Conservation (phyloP, 768 basidiomycete genomes). For the Kwoniella shandongensis region DNA sequence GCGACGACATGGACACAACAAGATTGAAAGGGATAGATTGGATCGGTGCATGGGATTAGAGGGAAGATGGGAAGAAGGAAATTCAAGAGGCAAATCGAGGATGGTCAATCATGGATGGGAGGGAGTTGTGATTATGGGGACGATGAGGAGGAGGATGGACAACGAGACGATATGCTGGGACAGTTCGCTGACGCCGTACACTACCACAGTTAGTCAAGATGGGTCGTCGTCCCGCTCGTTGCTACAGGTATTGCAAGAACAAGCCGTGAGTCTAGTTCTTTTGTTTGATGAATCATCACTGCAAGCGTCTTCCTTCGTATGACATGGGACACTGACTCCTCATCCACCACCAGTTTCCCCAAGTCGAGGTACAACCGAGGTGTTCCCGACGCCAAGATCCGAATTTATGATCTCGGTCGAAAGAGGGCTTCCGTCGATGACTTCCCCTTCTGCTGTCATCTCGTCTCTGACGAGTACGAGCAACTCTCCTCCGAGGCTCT, state of each 20-base stretch:
- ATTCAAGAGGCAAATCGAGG: background rate
- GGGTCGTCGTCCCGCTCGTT: constrained; percentile 97
- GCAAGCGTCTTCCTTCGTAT: background rate
- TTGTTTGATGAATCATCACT: background rate
- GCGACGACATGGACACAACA: background rate
- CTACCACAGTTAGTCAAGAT: constrained; percentile 58
- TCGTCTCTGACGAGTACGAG: constrained; percentile 98
- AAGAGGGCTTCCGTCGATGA: constrained; percentile 96
- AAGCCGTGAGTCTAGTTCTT: constrained; percentile 67
- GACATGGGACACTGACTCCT: background rate
- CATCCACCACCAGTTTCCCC: constrained; percentile 43
- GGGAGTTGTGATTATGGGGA: background rate
- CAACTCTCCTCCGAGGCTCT: constrained; percentile 93
- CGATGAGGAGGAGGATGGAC: background rate
- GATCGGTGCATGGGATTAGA: background rate
- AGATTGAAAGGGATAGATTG: background rate
- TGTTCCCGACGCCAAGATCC: constrained; percentile 93
- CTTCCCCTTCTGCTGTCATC: constrained; percentile 88
- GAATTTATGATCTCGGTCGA: constrained; percentile 92
- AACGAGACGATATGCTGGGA: background rate
- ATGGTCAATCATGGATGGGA: constrained; percentile 11
- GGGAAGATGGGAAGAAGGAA: background rate
- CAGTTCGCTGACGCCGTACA: constrained; percentile 11
- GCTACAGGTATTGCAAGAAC: constrained; percentile 99
- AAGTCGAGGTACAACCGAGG: constrained; percentile 84